These are phyloP conservation scores for Septoria linicola DNA, from an alignment of 2,329 filamentous ascomycete species.

Conservation along the genomic window DNA sequence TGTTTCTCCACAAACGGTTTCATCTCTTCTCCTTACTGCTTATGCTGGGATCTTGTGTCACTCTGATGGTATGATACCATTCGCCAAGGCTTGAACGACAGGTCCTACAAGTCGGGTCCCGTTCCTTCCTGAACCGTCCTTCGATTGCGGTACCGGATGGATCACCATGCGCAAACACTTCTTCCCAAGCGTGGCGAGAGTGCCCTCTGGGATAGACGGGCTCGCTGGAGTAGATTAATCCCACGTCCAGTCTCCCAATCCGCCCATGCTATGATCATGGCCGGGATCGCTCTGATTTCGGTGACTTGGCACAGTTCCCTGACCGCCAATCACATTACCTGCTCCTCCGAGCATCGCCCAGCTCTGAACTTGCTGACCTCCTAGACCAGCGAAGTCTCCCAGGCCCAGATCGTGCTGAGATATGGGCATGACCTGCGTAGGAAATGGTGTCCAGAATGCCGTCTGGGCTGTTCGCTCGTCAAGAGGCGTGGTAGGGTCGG, in stretches of 20 bases:
- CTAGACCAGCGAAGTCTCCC: slow-evolving; percentile 23
- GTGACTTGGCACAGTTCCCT: slow-evolving; percentile 1
- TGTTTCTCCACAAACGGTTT: no score
- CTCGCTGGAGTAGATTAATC: slow-evolving; percentile 1
- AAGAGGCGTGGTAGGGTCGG: slow-evolving; percentile 26
- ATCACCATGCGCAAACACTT: no score
- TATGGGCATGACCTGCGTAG: slow-evolving; percentile 41
- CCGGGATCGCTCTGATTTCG: slow-evolving; percentile 19
- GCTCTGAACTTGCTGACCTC: slow-evolving; percentile 15
- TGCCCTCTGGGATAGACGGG: no score
- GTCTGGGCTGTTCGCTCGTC: slow-evolving; percentile 27
- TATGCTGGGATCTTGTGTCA: no score
- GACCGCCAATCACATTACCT: slow-evolving; percentile 1
- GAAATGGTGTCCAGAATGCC: slow-evolving; percentile 43
- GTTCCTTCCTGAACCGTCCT: no score
- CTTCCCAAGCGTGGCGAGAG: no score
- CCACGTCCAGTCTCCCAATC: slow-evolving; percentile 26
- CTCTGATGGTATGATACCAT: no score
- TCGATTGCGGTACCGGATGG: no score
- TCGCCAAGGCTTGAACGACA: no score
- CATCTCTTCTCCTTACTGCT: no score
- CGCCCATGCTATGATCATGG: slow-evolving; percentile 26
- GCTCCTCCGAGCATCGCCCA: slow-evolving; percentile 1
- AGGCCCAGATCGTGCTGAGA: slow-evolving; percentile 18
- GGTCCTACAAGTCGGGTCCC: no score